Evolutionary conservation across 2,329 filamentous ascomycete genomes (phyloP).

Genomic region (Balansia obtecta): DNA sequence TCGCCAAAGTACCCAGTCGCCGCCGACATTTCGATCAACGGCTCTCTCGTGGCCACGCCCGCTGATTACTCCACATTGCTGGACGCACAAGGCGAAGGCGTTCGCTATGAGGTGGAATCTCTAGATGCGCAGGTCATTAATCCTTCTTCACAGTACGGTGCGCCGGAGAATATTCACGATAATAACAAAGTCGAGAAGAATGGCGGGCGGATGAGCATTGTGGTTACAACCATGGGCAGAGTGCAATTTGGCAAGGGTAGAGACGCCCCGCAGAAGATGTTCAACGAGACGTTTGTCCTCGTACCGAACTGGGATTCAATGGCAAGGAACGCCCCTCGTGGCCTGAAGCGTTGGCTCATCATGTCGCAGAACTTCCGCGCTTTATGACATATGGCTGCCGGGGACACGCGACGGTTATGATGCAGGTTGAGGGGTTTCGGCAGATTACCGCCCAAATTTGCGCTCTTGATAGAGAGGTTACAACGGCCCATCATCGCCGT

Average conservation of each 20-base stretch:
- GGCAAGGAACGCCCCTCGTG: constrained; percentile 38
- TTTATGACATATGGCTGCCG: constrained; percentile 20
- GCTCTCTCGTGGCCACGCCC: constrained; percentile 50
- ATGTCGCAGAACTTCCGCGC: constrained; percentile 61
- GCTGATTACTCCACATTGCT: constrained; percentile 57
- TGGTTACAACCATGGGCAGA: constrained; percentile 61
- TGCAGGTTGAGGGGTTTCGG: too few relatives aligned
- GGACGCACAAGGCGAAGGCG: constrained; percentile 43
- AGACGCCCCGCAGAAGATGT: constrained; percentile 52
- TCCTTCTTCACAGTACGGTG: constrained; percentile 46
- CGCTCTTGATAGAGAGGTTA: too few relatives aligned
- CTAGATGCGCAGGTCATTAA: constrained; percentile 72
- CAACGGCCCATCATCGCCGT: too few relatives aligned
- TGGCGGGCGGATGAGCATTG: constrained; percentile 52
- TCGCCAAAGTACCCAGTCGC: constrained; percentile 39
- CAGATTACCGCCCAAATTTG: too few relatives aligned
- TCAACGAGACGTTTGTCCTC: constrained; percentile 70
- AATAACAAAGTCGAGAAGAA: constrained; percentile 32
- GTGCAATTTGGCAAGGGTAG: constrained; percentile 55
- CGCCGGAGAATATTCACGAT: constrained; percentile 31
- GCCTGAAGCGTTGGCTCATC: constrained; percentile 49
- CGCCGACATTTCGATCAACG: constrained; percentile 70
- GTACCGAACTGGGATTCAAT: constrained; percentile 60
- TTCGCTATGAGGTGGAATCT: constrained; percentile 61
- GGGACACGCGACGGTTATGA: too few relatives aligned